phyloP scores from a whole-genome alignment of 176 grass and related monocot species.

The Thinopyrum elongatum region DNA sequence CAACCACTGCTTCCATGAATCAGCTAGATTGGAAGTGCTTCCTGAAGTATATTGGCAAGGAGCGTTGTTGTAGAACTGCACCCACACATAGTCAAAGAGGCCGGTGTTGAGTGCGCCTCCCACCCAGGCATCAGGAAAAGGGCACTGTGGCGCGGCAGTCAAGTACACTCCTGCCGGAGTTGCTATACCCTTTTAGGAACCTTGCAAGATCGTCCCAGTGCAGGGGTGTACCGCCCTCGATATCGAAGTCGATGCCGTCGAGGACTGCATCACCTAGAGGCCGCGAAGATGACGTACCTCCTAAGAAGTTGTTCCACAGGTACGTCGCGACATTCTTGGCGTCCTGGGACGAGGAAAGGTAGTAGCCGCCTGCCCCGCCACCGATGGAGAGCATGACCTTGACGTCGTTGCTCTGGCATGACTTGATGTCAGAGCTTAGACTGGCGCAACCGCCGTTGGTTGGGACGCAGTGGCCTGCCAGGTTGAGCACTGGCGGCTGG shows the following conservation, averaged over 20 bases:
- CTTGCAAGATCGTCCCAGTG: neutral
- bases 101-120: conserved; percentile 40
- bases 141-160: conserved; percentile 47
- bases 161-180: conserved; percentile 31
- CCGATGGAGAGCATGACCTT: neutral
- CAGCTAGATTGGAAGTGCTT: neutral
- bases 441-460: neutral
- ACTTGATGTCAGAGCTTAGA: neutral
- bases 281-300: neutral
- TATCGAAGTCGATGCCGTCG: neutral
- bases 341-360: neutral
- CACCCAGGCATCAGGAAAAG: conserved; percentile 47
- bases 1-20: conserved; percentile 55
- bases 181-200: conserved; percentile 44
- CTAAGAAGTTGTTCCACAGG: neutral
- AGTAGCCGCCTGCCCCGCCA: neutral
- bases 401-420: neutral
- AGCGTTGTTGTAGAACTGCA: conserved; percentile 42
- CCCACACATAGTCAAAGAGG: conserved; percentile 39
- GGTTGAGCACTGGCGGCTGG: neutral
- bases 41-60: conserved; percentile 31
- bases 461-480: neutral
- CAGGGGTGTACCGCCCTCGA: neutral
- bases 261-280: neutral
- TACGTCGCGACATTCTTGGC: neutral